A percentile compares a stretch with the other conserved stretches of the same genome.
phyloP scores from a whole-genome alignment of 305 asterid species.

The Fraxinus greggii region DNA sequence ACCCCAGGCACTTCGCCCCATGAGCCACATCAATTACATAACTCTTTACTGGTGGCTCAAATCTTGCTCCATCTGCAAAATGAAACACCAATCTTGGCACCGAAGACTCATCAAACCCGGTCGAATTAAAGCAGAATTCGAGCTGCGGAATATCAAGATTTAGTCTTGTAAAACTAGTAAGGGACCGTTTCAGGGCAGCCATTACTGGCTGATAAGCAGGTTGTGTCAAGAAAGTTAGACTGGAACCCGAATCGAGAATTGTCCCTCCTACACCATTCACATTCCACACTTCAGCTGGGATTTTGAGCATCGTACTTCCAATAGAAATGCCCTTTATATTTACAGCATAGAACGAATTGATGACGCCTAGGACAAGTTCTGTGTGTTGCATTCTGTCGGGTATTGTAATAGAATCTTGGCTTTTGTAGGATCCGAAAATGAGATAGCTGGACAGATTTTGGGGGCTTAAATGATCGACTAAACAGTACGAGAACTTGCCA shows the following conservation, averaged over 20 bases:
- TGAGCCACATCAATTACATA: slow-evolving; percentile 53
- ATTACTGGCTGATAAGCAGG: slow-evolving; percentile 49
- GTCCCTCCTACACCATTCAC: slow-evolving; percentile 39
- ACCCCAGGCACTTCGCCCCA: slow-evolving; percentile 55
- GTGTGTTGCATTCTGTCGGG: slow-evolving; percentile 40
- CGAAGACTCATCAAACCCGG: slow-evolving; percentile 35
- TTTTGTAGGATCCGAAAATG: slow-evolving; percentile 36
- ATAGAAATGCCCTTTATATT: slow-evolving; percentile 45
- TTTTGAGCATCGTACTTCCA: slow-evolving; percentile 35
- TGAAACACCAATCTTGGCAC: slow-evolving; percentile 53
- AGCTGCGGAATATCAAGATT: slow-evolving; percentile 32
- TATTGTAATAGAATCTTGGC: not conserved
- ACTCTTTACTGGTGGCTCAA: slow-evolving; percentile 56
- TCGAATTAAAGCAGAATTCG: slow-evolving; percentile 53
- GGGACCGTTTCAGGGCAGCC: slow-evolving; percentile 31
- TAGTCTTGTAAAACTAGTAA: slow-evolving; percentile 25
- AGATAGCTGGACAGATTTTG: slow-evolving; percentile 46
- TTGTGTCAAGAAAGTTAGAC: slow-evolving; percentile 35
- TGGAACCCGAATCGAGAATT: slow-evolving; percentile 52
- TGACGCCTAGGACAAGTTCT: slow-evolving; percentile 40
- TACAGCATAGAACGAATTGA: slow-evolving; percentile 30
- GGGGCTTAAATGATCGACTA: slow-evolving; percentile 54
- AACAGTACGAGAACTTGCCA: slow-evolving; percentile 60
- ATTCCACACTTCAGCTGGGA: slow-evolving; percentile 44
- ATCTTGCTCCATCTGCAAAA: slow-evolving; percentile 48